Conservation (phyloP, 805 yeast genomes). For the Starmerella scarabaei region DNA sequence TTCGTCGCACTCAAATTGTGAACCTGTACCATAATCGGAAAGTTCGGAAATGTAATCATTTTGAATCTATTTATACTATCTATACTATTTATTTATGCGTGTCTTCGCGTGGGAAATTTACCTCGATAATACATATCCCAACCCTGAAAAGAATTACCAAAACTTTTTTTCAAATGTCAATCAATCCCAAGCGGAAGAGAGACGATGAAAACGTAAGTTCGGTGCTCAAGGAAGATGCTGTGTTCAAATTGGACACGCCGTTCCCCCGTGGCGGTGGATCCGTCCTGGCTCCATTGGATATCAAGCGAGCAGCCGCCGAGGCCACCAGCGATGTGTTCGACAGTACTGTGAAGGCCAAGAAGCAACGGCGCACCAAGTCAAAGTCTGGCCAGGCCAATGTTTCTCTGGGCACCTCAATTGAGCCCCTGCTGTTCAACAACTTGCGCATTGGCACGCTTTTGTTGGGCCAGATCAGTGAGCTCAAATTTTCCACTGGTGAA, state of each 20-base stretch:
- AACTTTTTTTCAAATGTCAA: slow-evolving; percentile 1
- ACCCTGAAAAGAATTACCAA: slow-evolving; percentile 13
- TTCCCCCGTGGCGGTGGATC: slow-evolving; percentile 91
- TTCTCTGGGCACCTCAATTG: slow-evolving; percentile 34
- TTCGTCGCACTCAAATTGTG: background rate
- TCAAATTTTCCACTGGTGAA: slow-evolving; percentile 41
- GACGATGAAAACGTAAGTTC: slow-evolving; percentile 7
- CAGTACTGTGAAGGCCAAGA: slow-evolving; percentile 17
- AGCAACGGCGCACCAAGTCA: slow-evolving; percentile 33
- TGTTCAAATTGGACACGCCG: slow-evolving; percentile 9
- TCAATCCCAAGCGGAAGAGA: slow-evolving; percentile 14
- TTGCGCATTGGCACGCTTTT: slow-evolving; percentile 60
- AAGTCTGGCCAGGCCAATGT: slow-evolving; percentile 21
- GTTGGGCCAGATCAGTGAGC: slow-evolving; percentile 58
- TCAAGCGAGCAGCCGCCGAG: slow-evolving; percentile 83
- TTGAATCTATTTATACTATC: too few species aligned
- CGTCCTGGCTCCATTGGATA: slow-evolving; percentile 74
- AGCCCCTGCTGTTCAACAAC: slow-evolving; percentile 47
- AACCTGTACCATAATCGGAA: background rate
- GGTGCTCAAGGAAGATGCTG: slow-evolving; percentile 10
- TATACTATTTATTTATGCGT: too few species aligned
- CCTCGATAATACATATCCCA: too few species aligned
- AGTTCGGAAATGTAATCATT: too few species aligned
- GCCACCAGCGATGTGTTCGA: slow-evolving; percentile 65
- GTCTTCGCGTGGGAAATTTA: too few species aligned